Percentiles rank a stretch among this genome's conserved stretches.
Evolutionary conservation across 805 yeast genomes (phyloP).

Genomic region (Candida hispaniensis): DNA sequence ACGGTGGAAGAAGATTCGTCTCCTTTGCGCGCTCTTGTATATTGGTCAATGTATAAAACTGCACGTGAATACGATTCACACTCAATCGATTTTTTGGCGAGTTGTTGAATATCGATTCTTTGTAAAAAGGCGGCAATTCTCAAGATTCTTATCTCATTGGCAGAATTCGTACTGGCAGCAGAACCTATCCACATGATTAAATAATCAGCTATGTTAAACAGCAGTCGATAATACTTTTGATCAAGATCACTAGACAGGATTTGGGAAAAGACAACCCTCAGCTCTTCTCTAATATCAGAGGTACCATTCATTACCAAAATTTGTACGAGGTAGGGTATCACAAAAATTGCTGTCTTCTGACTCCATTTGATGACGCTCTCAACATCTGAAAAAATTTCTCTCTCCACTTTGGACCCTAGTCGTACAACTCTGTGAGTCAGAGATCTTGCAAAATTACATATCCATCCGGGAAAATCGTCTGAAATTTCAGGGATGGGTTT

Average conservation of each 20-base stretch:
- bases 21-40: conserved; percentile 35
- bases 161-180: conserved; percentile 24
- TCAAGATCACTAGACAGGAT: conserved; percentile 41
- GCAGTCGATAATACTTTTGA: conserved; percentile 58
- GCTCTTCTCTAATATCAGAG: conserved; percentile 45
- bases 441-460: conserved; percentile 56
- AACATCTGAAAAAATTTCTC: conserved; percentile 49
- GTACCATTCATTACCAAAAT: conserved; percentile 45
- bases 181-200: conserved; percentile 56
- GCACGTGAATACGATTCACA: conserved; percentile 84
- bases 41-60: conserved; percentile 71
- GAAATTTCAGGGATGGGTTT: conserved; percentile 2
- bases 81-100: conserved; percentile 72
- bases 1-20: conserved; percentile 18
- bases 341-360: conserved; percentile 50
- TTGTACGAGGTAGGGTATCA: conserved; percentile 68
- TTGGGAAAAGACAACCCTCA: conserved; percentile 44
- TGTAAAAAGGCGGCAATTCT: conserved; percentile 34
- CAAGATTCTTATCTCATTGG: conserved; percentile 27
- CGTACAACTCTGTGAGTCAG: conserved; percentile 38
- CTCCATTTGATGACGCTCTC: conserved; percentile 50
- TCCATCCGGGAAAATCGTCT: conserved; percentile 49
- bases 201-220: conserved; percentile 74
- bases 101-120: conserved; percentile 50
- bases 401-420: conserved; percentile 24